phyloP scores from a whole-genome alignment of 2,329 filamentous ascomycete species.

The Pseudogymnoascus sp. region DNA sequence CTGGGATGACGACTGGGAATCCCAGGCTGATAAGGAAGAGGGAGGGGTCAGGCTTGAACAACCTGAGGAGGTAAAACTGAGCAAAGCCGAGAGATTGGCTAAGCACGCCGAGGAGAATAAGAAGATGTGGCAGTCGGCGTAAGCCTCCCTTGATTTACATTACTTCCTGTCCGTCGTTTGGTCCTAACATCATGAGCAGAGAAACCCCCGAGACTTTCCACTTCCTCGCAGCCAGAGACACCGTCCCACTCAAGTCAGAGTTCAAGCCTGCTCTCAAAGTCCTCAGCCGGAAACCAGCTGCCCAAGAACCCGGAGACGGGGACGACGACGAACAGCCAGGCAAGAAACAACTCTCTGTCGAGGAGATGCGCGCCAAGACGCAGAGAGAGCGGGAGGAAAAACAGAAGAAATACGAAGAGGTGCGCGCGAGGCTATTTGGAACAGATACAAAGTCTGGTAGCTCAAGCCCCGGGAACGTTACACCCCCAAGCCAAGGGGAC shows the following conservation, averaged over 20 bases:
- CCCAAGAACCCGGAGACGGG: constrained; percentile 48
- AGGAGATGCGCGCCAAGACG: constrained; percentile 71
- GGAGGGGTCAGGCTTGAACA: constrained; percentile 17
- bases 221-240: constrained; percentile 60
- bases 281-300: constrained; percentile 69
- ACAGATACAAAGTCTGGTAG: constrained; percentile 43
- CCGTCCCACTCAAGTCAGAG: constrained; percentile 55
- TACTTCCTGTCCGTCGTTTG: background rate
- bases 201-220: constrained; percentile 68
- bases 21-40: constrained; percentile 54
- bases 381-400: constrained; percentile 79
- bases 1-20: constrained; percentile 87
- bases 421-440: constrained; percentile 79
- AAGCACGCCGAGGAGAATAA: constrained; percentile 77
- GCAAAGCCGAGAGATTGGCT: constrained; percentile 68
- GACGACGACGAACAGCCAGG: constrained; percentile 55
- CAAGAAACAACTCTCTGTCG: constrained; percentile 56
- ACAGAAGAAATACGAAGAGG: constrained; percentile 82
- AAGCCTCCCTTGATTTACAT: constrained; percentile 29
- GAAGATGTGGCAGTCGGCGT: constrained; percentile 86
- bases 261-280: constrained; percentile 81
- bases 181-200: constrained; percentile 33
- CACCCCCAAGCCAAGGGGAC: constrained; percentile 46
- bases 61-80: constrained; percentile 34
- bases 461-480: constrained; percentile 53